Base-by-base conservation (phyloP, 164 flowering plant genomes). In the Cinnamomum chago region DNA sequence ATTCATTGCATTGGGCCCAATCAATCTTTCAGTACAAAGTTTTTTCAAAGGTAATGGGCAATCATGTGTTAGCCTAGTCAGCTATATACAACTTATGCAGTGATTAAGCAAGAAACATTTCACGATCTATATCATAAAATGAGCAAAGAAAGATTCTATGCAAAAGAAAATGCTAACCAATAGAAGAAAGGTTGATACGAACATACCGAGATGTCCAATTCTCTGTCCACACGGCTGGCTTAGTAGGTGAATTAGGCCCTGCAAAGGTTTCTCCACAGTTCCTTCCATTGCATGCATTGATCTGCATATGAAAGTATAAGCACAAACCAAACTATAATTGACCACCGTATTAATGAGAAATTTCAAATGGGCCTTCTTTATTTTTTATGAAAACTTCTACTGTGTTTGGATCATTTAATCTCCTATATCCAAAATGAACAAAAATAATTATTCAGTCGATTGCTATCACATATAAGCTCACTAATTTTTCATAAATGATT, bases 141-240 rank as follows among this genome's bases (percentile, higher is more conserved):
- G 18, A 55, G 60, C 60, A 55, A 18, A 55, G 60, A 15, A 55
- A 15, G 17, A 55, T 14, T 55, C 60, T 55, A 3, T 14, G 18
- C 5, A 55, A 55, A 15, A 20, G 5, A 20, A 15, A 28, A 15
- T 3, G 69, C 47, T 25, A 64, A 24, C 22, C 40, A 67, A 67
- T 67, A 35, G 17, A 67, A 12, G 6, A 15, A 67, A 27, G 73
- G 35, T 52, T 62, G 17, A 66, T 13, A 27, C 72, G 65, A 58
- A 82, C 91, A 5, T 86, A 95, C 99, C 73, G 74, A 51, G 87
- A 80, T 71, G 98, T 93, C 97, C 98, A 96, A 75, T 96, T 89
- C 81, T 96, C 99, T 13, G 98, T 92, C 99, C 99, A 96, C 17
- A 95, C 65, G 14, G 92, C 70, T 52, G 99, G 99, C 80, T 95